These are phyloP conservation scores for Termitomyces sp. DNA, from an alignment of 768 basidiomycete genomes.

Conservation along the genomic window DNA sequence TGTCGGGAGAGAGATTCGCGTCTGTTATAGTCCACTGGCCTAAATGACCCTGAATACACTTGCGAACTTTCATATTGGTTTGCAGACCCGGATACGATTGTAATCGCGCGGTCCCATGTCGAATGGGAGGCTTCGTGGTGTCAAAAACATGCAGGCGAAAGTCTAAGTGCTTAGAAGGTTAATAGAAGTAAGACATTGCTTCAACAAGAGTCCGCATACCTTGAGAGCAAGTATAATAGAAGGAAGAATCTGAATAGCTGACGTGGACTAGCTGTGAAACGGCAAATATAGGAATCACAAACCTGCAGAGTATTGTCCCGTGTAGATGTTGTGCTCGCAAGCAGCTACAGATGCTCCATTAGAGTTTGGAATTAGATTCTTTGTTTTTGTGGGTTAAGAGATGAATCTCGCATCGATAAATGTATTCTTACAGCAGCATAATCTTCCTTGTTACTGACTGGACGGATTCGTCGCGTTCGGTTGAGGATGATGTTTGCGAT, in stretches of 20 bases:
- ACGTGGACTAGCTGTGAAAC: conserved; percentile 5
- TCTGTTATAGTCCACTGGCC: conserved; percentile 96
- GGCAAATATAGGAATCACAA: conserved; percentile 5
- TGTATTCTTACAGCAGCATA: conserved; percentile 44
- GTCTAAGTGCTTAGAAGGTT: conserved; percentile 41
- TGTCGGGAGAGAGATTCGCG: conserved; percentile 85
- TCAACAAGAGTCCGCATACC: conserved; percentile 37
- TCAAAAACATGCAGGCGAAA: conserved; percentile 90
- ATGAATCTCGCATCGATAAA: background rate
- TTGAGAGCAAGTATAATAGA: conserved; percentile 92
- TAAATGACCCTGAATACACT: conserved; percentile 71
- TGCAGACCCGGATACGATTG: conserved; percentile 27
- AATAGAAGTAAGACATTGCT: background rate
- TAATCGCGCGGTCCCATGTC: conserved; percentile 10
- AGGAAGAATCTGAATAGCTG: conserved; percentile 65
- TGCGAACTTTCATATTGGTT: conserved; percentile 44
- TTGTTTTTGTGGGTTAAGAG: background rate
- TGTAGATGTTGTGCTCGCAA: conserved; percentile 75
- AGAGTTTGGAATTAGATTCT: conserved; percentile 78
- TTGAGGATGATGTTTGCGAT: conserved; percentile 47
- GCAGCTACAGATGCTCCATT: conserved; percentile 77
- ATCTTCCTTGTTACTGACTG: conserved; percentile 46
- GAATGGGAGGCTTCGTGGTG: conserved; percentile 48
- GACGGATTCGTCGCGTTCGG: conserved; percentile 34
- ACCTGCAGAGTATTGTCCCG: conserved; percentile 82